These are phyloP conservation scores for Cutaneotrichosporon arboriforme DNA, from an alignment of 1,284 basidiomycete species.

Conservation along the genomic window DNA sequence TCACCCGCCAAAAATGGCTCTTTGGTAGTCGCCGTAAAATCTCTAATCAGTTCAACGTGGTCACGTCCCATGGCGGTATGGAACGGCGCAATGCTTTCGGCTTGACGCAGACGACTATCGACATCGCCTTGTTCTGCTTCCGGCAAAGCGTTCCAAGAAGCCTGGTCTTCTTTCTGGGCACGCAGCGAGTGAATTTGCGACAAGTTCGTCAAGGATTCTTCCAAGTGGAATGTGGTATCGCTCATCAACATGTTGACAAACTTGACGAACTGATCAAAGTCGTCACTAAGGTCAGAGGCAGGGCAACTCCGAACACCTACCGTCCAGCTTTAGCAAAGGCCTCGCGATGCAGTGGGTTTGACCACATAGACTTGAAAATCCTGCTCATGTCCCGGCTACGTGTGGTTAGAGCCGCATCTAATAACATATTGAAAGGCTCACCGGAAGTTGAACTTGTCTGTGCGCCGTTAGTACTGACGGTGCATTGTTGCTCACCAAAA, in stretches of 20 bases:
- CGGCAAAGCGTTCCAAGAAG: constrained; percentile 62
- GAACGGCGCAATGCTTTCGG: constrained; percentile 76
- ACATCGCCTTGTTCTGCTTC: constrained; percentile 74
- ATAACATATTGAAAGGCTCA: constrained; percentile 4
- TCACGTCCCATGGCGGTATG: constrained; percentile 83
- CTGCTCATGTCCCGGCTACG: constrained; percentile 72
- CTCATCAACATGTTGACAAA: constrained; percentile 99
- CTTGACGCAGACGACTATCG: constrained; percentile 66
- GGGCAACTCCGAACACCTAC: constrained; percentile 54
- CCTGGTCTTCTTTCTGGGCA: constrained; percentile 70
- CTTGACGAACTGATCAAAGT: constrained; percentile 84
- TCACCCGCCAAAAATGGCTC: constrained; percentile 93
- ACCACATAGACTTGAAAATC: constrained; percentile 81
- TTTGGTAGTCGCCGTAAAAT: constrained; percentile 87
- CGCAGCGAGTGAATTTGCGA: constrained; percentile 83
- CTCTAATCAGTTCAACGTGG: constrained; percentile 80
- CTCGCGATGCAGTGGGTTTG: constrained; percentile 77
- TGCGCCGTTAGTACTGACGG: not conserved
- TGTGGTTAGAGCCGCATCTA: not conserved
- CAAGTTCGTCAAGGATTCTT: constrained; percentile 87
- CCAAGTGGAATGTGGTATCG: constrained; percentile 96
- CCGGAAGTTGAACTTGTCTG: constrained; percentile 44
- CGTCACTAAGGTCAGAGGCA: constrained; percentile 54
- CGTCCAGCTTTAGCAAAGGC: constrained; percentile 70
- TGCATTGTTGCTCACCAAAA: constrained; percentile 59